Evolutionary conservation across 2,329 filamentous ascomycete genomes (phyloP).

Genomic region (Cytospora schulzeri): DNA sequence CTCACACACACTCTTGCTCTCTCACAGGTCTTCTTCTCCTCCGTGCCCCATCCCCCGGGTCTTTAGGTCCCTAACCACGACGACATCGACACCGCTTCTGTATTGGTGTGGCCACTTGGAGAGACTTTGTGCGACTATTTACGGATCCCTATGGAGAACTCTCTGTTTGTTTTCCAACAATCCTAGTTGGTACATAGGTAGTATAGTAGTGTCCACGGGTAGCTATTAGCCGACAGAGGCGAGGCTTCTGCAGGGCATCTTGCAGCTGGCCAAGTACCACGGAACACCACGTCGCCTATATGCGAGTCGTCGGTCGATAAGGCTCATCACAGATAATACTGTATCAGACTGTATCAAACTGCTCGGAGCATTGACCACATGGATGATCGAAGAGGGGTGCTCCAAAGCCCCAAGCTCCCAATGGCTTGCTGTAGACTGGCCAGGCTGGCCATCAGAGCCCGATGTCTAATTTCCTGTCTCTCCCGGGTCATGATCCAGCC

Average conservation of each 20-base stretch:
- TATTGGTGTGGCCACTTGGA: not conserved
- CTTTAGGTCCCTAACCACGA: not conserved
- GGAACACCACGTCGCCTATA: not conserved
- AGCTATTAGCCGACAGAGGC: not conserved
- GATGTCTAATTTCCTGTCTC: conserved; percentile 28
- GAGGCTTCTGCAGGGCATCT: not conserved
- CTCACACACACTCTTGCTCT: too few species aligned
- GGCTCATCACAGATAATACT: not conserved
- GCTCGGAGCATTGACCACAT: not conserved
- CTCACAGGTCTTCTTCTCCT: too few species aligned
- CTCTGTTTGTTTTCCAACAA: not conserved
- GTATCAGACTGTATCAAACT: not conserved
- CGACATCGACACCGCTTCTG: not conserved
- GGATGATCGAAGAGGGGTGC: not conserved
- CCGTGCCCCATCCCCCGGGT: not conserved
- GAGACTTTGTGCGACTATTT: not conserved
- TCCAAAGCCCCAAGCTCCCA: conserved; percentile 1
- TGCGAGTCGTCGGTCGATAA: not conserved
- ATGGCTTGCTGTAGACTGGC: conserved; percentile 17
- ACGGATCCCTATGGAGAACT: not conserved
- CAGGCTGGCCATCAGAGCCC: conserved; percentile 8
- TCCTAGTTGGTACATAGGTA: not conserved
- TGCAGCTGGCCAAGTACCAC: not conserved
- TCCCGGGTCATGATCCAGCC: conserved; percentile 9
- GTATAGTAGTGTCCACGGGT: not conserved